Evolutionary conservation across 495 filamentous ascomycete genomes (phyloP).

Genomic region (Margaritispora aquatica): DNA sequence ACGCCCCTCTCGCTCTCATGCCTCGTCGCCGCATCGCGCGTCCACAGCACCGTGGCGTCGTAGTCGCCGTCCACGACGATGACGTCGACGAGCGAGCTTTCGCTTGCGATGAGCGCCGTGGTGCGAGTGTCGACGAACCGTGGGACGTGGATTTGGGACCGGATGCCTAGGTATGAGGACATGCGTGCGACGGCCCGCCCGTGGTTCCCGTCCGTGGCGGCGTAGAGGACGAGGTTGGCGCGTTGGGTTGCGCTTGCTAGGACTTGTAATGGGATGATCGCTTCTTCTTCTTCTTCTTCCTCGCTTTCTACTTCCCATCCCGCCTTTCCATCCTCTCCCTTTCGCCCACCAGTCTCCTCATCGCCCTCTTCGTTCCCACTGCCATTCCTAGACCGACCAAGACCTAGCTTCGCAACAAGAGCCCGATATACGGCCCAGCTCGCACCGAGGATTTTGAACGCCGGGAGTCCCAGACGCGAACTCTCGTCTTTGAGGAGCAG

Average conservation of each 20-base stretch:
- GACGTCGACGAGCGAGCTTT: slow-evolving; percentile 50
- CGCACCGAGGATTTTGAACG: slow-evolving; percentile 74
- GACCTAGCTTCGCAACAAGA: slow-evolving; percentile 36
- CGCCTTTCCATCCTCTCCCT: too few relatives aligned
- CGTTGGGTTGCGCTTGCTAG: slow-evolving; percentile 26
- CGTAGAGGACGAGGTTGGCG: slow-evolving; percentile 32
- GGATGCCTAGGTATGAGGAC: slow-evolving; percentile 46
- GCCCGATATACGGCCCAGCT: slow-evolving; percentile 64
- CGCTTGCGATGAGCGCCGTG: not conserved
- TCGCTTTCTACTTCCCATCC: too few relatives aligned
- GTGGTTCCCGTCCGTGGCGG: slow-evolving; percentile 68
- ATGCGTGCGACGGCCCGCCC: slow-evolving; percentile 63
- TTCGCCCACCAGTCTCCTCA: too few relatives aligned
- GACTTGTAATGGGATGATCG: not conserved
- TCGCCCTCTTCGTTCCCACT: too few relatives aligned
- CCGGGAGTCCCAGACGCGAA: slow-evolving; percentile 53
- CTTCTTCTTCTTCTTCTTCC: not conserved
- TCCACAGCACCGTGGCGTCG: slow-evolving; percentile 44
- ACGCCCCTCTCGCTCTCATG: slow-evolving; percentile 27
- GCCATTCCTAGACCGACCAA: too few relatives aligned
- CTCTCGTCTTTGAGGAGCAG: slow-evolving; percentile 58
- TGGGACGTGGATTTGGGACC: slow-evolving; percentile 51
- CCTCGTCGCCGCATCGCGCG: slow-evolving; percentile 25
- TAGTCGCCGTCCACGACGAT: slow-evolving; percentile 54
- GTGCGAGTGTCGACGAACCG: not conserved